phyloP scores from a whole-genome alignment of 2,329 filamentous ascomycete species.

The Byssoonygena ceratinophila region DNA sequence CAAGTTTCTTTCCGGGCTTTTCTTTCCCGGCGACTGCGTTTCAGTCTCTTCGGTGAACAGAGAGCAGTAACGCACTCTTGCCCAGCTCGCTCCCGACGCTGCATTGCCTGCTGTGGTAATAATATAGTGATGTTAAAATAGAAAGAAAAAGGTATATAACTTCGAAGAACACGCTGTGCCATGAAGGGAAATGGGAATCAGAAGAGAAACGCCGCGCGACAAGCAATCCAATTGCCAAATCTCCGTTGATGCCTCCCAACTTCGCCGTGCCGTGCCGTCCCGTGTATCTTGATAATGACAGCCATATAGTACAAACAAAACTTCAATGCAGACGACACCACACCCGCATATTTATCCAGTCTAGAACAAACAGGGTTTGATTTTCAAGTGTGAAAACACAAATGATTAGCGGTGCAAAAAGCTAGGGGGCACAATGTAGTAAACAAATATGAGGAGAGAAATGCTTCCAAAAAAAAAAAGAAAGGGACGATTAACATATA shows the following conservation, averaged over 20 bases:
- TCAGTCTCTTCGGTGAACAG: background rate
- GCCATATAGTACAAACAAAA: constrained; percentile 11
- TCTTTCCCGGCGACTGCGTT: background rate
- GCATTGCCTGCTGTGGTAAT: constrained; percentile 9
- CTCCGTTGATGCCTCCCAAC: constrained; percentile 11
- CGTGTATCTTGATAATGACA: constrained; percentile 12
- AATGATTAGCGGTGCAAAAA: constrained; percentile 4
- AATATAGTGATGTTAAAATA: constrained; percentile 16
- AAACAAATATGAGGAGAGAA: constrained; percentile 9
- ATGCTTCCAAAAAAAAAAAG: constrained; percentile 8
- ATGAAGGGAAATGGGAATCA: constrained; percentile 2
- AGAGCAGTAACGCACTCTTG: background rate
- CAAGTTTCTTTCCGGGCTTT: constrained; percentile 7
- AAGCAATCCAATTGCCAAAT: constrained; percentile 9
- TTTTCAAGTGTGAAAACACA: constrained; percentile 3
- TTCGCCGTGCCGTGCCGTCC: constrained; percentile 15
- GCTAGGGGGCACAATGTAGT: background rate
- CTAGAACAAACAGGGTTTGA: constrained; percentile 7
- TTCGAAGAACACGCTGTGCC: constrained; percentile 11
- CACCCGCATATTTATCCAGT: constrained; percentile 7
- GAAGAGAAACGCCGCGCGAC: constrained; percentile 14
- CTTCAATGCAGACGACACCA: constrained; percentile 13
- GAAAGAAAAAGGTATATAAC: constrained; percentile 13
- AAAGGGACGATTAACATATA: constrained; percentile 8
- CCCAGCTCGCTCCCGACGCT: constrained; percentile 4